phyloP scores from a whole-genome alignment of 441 rosid genomes.

The Omphalea diandra region DNA sequence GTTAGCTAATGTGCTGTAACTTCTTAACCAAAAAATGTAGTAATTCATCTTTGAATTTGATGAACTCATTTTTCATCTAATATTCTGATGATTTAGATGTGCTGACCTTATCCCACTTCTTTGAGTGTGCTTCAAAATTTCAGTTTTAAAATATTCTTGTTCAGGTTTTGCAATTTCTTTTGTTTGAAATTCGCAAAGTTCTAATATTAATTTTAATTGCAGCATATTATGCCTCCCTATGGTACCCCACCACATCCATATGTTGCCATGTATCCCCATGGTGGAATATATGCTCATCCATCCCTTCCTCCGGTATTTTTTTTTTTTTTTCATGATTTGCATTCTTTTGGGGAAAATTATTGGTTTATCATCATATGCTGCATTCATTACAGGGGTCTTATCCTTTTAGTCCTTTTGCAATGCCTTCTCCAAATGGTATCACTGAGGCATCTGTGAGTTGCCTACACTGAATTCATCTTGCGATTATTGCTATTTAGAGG shows the following conservation, averaged over 20 bases:
- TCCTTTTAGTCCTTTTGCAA: slow-evolving; percentile 92
- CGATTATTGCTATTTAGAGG: slow-evolving; percentile 14
- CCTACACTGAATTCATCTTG: slow-evolving; percentile 16
- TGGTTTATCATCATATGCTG: slow-evolving; percentile 9
- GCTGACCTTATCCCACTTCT: background rate
- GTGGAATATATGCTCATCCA: slow-evolving; percentile 90
- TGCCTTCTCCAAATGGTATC: slow-evolving; percentile 91
- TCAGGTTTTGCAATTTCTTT: slow-evolving; percentile 2
- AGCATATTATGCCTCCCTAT: slow-evolving; percentile 97
- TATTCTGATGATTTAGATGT: background rate
- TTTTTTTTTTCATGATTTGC: slow-evolving; percentile 21
- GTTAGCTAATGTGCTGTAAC: background rate
- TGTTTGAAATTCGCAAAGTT: slow-evolving; percentile 3
- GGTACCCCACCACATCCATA: slow-evolving; percentile 94
- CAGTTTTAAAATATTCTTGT: background rate
- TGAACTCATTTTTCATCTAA: background rate
- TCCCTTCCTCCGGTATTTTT: slow-evolving; percentile 78
- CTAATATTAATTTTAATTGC: slow-evolving; percentile 28
- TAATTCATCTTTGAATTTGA: background rate
- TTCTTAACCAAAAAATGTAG: background rate
- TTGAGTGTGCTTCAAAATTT: background rate
- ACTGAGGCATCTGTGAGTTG: slow-evolving; percentile 74
- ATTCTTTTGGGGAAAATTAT: slow-evolving; percentile 9
- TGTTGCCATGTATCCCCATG: slow-evolving; percentile 96
- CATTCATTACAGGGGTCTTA: slow-evolving; percentile 66